Base-by-base conservation (phyloP, 768 basidiomycete species). In the Daedalea quercina region DNA sequence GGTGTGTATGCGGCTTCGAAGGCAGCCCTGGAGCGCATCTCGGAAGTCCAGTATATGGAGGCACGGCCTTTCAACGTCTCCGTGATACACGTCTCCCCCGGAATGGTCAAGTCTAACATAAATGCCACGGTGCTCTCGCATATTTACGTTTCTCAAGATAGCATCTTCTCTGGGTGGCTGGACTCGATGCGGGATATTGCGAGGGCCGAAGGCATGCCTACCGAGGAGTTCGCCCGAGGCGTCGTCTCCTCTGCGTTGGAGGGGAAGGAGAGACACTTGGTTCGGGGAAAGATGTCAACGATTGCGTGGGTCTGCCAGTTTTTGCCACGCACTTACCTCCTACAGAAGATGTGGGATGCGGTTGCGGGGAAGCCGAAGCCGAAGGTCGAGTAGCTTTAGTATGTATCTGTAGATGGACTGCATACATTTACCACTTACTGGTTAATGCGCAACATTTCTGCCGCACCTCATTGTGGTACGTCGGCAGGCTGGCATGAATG, bases 21-120 rank as follows among this genome's bases (percentile, higher is more conserved):
- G 62, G 77, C 83, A 0, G 81, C 82, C 0, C 63, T 83, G 3
- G 79, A 80, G 42, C 68, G 75, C 23, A 69, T 90, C 25, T 81
- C 80, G 45, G 80, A 90, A 40, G 76, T 78, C 0, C 75, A 90
- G 3, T 75, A 74, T 2, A 85, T 88, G 85, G 89, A 93, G 61
- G 81, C 81, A 66, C 76, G 73, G 40, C 85, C 87, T 0, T 79
- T 90, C 63, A 80, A 81, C 28, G 76, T 93, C 53, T 70, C 77
- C 22, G 86, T 90, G 41, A 70, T 90, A 63, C 82, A 85, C 54
- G 72, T 91, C 43, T 74, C 79, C 4, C 84, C 87, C 0, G 87
- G 84, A 8, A 72, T 76, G 2, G 72, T 91, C 50, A 75, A 69
- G 44, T 87, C 85, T 3, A 85, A 88, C 57, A 75, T 90, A 41